Base-by-base conservation (phyloP, 2,329 filamentous ascomycete species). In the Phaeoacremonium minimum region DNA sequence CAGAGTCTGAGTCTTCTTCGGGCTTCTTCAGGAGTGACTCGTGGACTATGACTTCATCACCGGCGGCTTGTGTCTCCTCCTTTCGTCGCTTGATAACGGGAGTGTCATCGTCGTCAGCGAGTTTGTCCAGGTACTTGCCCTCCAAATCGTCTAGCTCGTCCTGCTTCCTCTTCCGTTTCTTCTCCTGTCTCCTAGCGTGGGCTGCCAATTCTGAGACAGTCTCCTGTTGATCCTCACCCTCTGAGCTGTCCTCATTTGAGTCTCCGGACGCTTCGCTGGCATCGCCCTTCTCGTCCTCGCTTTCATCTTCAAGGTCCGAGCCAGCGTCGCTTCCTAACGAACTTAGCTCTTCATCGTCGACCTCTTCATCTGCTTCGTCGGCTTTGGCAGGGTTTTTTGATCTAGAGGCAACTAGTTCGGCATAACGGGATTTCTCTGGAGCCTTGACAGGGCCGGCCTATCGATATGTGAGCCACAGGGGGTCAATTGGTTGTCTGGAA, bases 61-160 rank as follows among this genome's bases (percentile, higher is more conserved):
- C 55, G 5, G 54, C 56, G 36, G 33, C 55, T 48, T 58, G 53
- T 30, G 52, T 51, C 30, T 61, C 54, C 9, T 60, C 57, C 43
- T 74, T 81, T 35, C 67, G 70, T 30, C 73, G 71, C 51, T 83
- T 81, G 42, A 29, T 42, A 26, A 64, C 69, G 35, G 66, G 55
- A 37, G 73, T 67, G 56, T 75, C 66, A 53, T 78, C 69, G 53
- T 79, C 66, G 48, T 77, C 73, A 51, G 69, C 73, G 18, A 90
- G 58, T 45, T 80, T 80, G 37, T 74, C 66, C 63, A 91, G 66
- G 50, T 90, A 89, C 34, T 75, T 77, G 38, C 71, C 75, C 52
- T 89, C 85, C 3, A 89, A 61, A 38, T 86, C 79, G 16, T 87
- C 81, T 40, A 83, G 75, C 9, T 83, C 76, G 19, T 83, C 73